Base-by-base conservation (phyloP, 106 monocot genomes). In the Dendrobium nobile region DNA sequence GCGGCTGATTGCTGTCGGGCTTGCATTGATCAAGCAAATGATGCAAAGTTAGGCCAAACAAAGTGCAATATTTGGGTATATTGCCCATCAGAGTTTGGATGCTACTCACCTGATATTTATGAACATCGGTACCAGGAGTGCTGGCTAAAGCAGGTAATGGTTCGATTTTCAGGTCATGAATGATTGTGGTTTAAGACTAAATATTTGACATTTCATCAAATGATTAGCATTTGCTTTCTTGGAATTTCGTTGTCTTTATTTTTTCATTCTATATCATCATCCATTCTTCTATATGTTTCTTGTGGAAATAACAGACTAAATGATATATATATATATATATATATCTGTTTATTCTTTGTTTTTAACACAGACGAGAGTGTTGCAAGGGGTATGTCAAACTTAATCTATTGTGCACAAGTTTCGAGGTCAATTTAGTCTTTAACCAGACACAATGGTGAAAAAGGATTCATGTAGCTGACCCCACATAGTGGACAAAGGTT, bases 11-110 rank as follows among this genome's bases (percentile, higher is more conserved):
- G 90, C 68, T 90, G 90, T 85, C 90, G 87, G 79, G 87, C 90
- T 48, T 90, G 90, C 43, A 27, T 90, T 54, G 90, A 90, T 54
- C 90, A 90, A 33, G 87, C 90, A 72, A 87, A 83, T 68, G 61
- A 73, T 65, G 90, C 90, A 45, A 90, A 84, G 74, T 67, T 83
- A 48, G 85, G 87, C 7, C 81, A 90, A 79, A 40, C 79, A 58
- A 87, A 83, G 55, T 90, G 90, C 78, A 90, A 90, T 75, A 90
- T 90, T 58, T 90, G 90, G 90, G 90, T 90, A 51, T 90, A 90
- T 79, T 90, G 90, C 81, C 90, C 90, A 54, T 87, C 87, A 65
- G 83, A 87, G 19, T 84, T 74, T 82, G 90, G 90, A 4, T 90
- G 90, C 72, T 84, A 72, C 55, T 87, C 87, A 42, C 90, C 90